A percentile compares a stretch with the other conserved stretches of the same genome.
phyloP scores from a whole-genome alignment of 148 eudicot genomes.

The Beta vulgaris region DNA sequence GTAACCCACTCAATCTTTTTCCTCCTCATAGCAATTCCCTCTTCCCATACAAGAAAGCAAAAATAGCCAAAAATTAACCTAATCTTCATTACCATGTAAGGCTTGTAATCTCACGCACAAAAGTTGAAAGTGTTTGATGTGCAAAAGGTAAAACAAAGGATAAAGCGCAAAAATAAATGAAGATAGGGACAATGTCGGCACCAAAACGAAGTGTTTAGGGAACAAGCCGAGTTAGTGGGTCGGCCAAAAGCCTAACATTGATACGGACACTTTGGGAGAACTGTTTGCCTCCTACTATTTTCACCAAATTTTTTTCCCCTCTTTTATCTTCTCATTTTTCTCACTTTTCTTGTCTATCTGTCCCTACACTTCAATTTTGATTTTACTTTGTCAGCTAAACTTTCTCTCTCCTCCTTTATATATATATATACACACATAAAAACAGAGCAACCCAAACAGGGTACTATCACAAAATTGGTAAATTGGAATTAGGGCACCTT shows the following conservation, averaged over 20 bases:
- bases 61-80: neutral
- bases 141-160: neutral
- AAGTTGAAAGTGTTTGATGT: conserved; percentile 11
- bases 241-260: conserved; percentile 38
- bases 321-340: neutral
- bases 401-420: neutral
- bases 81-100: neutral
- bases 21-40: neutral
- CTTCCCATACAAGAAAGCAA: neutral
- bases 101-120: conserved; percentile 25
- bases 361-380: conserved; percentile 18
- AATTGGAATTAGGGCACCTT: neutral
- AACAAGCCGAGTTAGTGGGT: conserved; percentile 35
- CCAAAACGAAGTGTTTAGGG: conserved; percentile 31
- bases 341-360: conserved; percentile 14
- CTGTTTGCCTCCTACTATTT: conserved; percentile 11
- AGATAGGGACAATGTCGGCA: conserved; percentile 32
- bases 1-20: conserved; percentile 12
- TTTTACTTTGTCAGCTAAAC: conserved; percentile 15
- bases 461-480: conserved; percentile 8
- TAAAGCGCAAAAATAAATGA: conserved; percentile 14
- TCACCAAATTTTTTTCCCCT: neutral
- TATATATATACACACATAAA: conserved; percentile 4
- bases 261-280: conserved; percentile 28
- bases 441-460: conserved; percentile 15